phyloP scores from a whole-genome alignment of 2,329 filamentous ascomycete species.

The Botrytis byssoidea region DNA sequence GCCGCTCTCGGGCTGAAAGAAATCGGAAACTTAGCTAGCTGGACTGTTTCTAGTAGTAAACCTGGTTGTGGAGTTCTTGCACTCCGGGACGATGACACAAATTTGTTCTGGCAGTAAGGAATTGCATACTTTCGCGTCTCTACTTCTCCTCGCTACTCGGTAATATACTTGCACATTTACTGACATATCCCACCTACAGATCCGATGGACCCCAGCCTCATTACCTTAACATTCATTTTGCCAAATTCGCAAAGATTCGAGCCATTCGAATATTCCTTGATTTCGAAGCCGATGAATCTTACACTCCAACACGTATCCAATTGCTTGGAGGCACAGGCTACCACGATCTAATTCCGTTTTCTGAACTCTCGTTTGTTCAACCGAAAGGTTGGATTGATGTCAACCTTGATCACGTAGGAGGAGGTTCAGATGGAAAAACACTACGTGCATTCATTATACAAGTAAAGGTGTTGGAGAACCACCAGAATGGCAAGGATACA shows the following conservation, averaged over 20 bases:
- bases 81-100: slow-evolving; percentile 69
- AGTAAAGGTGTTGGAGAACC: slow-evolving; percentile 89
- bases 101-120: slow-evolving; percentile 74
- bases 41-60: slow-evolving; percentile 80
- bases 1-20: slow-evolving; percentile 64
- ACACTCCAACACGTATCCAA: slow-evolving; percentile 89
- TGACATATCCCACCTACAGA: slow-evolving; percentile 41
- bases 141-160: not conserved
- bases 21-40: slow-evolving; percentile 79
- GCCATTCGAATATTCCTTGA: slow-evolving; percentile 83
- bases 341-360: slow-evolving; percentile 88
- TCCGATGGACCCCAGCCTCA: slow-evolving; percentile 85
- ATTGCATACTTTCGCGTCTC: not conserved
- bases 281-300: slow-evolving; percentile 90
- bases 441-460: slow-evolving; percentile 88
- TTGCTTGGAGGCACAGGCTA: slow-evolving; percentile 88
- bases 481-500: slow-evolving; percentile 99
- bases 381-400: slow-evolving; percentile 92
- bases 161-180: not conserved
- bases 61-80: slow-evolving; percentile 76
- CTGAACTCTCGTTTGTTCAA: slow-evolving; percentile 71
- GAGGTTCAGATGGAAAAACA: slow-evolving; percentile 63
- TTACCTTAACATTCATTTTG: slow-evolving; percentile 79
- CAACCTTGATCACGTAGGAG: slow-evolving; percentile 60
- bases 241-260: slow-evolving; percentile 76